Percentiles rank a stretch among this genome's conserved stretches.
These are phyloP conservation scores for Multifurca ochricompacta DNA, from an alignment of 768 basidiomycete species.

Conservation along the genomic window DNA sequence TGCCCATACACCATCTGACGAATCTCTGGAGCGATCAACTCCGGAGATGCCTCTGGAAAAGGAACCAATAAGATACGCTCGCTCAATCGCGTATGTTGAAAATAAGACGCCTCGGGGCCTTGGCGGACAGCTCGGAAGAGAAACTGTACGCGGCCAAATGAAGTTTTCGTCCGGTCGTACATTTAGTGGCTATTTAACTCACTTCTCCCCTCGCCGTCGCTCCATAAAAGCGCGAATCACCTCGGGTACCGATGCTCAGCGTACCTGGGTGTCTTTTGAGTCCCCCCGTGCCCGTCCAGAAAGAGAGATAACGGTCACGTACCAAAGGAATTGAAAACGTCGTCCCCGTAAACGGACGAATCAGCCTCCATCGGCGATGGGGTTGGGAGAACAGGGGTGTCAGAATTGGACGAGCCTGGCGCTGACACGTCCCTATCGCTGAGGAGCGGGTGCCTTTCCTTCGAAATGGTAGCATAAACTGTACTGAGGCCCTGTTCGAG, in stretches of 20 bases:
- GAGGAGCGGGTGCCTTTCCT: conserved; percentile 15
- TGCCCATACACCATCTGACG: conserved; percentile 38
- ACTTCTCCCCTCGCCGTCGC: conserved; percentile 65
- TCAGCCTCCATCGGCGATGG: background rate
- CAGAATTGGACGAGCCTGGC: background rate
- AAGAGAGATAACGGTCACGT: background rate
- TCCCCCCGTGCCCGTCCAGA: background rate
- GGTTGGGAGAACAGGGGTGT: background rate
- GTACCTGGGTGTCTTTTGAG: conserved; percentile 36
- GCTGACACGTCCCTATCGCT: background rate
- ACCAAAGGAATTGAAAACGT: conserved; percentile 45
- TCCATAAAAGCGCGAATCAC: conserved; percentile 52
- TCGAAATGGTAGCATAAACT: conserved; percentile 17
- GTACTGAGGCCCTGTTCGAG: conserved; percentile 15
- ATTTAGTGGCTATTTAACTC: conserved; percentile 21
- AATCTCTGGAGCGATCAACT: conserved; percentile 23
- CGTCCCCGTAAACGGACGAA: conserved; percentile 25
- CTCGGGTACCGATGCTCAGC: conserved; percentile 45
- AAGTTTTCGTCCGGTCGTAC: conserved; percentile 55
- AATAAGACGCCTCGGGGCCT: conserved; percentile 3
- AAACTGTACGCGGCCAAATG: conserved; percentile 1
- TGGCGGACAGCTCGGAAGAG: background rate
- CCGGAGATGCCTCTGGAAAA: conserved; percentile 18
- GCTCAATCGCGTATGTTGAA: conserved; percentile 14
- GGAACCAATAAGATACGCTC: conserved; percentile 17